A percentile compares a stretch with the other conserved stretches of the same genome.
phyloP scores from a whole-genome alignment of 2,329 filamentous ascomycete species.

The Alternaria longipes region DNA sequence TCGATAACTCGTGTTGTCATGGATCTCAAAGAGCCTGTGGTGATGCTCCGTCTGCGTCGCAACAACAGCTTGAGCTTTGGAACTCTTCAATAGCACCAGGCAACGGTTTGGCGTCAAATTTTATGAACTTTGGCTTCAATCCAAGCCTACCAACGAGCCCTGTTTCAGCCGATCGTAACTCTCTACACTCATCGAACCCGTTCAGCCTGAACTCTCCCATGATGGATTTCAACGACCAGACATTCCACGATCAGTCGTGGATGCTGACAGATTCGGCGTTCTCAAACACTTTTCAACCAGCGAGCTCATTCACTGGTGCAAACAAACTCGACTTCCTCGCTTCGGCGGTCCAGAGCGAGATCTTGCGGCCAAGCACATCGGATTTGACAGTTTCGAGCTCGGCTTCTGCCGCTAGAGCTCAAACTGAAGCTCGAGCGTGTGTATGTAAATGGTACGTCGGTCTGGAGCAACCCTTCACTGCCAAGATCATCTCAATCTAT shows the following conservation, averaged over 20 bases:
- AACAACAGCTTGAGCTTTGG: slow-evolving; percentile 39
- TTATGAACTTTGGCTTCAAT: slow-evolving; percentile 39
- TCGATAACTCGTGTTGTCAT: slow-evolving; percentile 50
- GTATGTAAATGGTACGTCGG: slow-evolving; percentile 44
- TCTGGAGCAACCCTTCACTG: neutral
- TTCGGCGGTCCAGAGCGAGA: slow-evolving; percentile 39
- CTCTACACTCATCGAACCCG: slow-evolving; percentile 23
- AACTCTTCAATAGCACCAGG: slow-evolving; percentile 37
- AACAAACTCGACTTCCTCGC: slow-evolving; percentile 44
- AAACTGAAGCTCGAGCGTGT: slow-evolving; percentile 24
- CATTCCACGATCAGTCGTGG: slow-evolving; percentile 37
- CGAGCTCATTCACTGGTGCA: slow-evolving; percentile 13
- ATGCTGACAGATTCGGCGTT: slow-evolving; percentile 41
- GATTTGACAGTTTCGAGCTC: slow-evolving; percentile 17
- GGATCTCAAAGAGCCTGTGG: slow-evolving; percentile 39
- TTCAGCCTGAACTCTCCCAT: slow-evolving; percentile 32
- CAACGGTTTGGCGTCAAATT: slow-evolving; percentile 38
- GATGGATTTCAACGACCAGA: slow-evolving; percentile 32
- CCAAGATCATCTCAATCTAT: neutral
- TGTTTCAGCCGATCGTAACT: slow-evolving; percentile 25
- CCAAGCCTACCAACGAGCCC: slow-evolving; percentile 32
- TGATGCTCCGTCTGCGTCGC: slow-evolving; percentile 37
- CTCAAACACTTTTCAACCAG: slow-evolving; percentile 23
- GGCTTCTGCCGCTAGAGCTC: slow-evolving; percentile 9
- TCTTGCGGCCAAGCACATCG: slow-evolving; percentile 29